Conservation (phyloP, 768 basidiomycete species). For the Auricularia auricula-judae region DNA sequence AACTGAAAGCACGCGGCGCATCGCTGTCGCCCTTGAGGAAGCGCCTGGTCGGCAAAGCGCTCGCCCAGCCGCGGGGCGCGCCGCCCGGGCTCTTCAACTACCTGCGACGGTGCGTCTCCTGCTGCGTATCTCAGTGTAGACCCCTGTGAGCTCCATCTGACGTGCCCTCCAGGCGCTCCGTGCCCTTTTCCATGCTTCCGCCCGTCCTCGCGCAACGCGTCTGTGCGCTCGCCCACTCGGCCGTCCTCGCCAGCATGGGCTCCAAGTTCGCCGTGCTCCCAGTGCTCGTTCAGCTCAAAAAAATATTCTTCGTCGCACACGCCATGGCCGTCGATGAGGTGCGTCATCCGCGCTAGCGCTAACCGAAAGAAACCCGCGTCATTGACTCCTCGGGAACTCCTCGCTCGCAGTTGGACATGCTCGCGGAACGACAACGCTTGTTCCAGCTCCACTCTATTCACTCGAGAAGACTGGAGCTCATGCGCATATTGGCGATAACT, state of each 20-base stretch:
- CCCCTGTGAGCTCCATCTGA: no score
- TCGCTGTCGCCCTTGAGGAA: background rate
- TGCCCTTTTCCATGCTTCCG: background rate
- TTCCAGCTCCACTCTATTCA: background rate
- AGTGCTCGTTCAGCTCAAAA: background rate
- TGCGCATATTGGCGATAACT: background rate
- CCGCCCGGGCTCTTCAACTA: background rate
- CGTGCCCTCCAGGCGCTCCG: background rate
- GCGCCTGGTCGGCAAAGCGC: background rate
- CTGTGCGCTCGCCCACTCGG: background rate
- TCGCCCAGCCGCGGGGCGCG: background rate
- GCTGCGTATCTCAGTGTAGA: no score
- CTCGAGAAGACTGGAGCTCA: background rate
- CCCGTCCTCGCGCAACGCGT: background rate
- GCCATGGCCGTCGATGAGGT: background rate
- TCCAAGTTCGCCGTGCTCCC: background rate
- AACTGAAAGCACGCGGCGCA: background rate
- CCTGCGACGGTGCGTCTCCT: background rate
- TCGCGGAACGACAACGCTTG: background rate
- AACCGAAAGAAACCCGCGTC: background rate
- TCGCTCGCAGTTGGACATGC: background rate
- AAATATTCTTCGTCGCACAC: background rate
- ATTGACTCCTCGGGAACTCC: background rate
- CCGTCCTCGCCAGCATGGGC: background rate
- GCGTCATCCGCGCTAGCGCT: background rate